A percentile compares a stretch with the other conserved stretches of the same genome.
Evolutionary conservation across 805 yeast species (phyloP).

Genomic region (Sugiyamaella mastotermitis): DNA sequence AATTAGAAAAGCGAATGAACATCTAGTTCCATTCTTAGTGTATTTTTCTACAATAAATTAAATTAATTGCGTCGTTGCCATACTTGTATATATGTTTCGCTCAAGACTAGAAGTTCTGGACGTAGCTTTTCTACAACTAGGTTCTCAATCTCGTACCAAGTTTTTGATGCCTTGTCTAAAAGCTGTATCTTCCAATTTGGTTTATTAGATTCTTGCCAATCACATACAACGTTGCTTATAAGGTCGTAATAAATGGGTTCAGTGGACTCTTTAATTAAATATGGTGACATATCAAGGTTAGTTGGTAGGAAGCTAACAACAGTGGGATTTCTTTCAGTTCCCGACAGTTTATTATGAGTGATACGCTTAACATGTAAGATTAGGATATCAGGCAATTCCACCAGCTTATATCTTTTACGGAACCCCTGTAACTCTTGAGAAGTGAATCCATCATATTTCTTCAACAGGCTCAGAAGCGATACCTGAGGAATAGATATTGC

Average conservation of each 20-base stretch:
- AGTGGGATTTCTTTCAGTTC: constrained; percentile 46
- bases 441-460: constrained; percentile 28
- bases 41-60: background rate
- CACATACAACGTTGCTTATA: constrained; percentile 43
- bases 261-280: constrained; percentile 19
- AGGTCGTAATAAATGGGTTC: constrained; percentile 36
- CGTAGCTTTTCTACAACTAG: constrained; percentile 42
- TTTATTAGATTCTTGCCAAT: constrained; percentile 24
- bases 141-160: constrained; percentile 60
- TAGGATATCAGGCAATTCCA: constrained; percentile 46
- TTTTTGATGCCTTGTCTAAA: constrained; percentile 33
- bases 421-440: constrained; percentile 32
- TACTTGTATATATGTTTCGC: constrained; percentile 59
- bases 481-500: constrained; percentile 47
- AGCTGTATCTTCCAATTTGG: constrained; percentile 46
- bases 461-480: constrained; percentile 38
- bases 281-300: constrained; percentile 34
- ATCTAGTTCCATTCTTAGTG: constrained; percentile 10
- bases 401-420: constrained; percentile 35
- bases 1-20: constrained; percentile 56
- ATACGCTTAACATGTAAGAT: constrained; percentile 55
- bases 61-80: constrained; percentile 42
- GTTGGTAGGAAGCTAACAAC: constrained; percentile 53
- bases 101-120: constrained; percentile 53
- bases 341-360: constrained; percentile 30